These are phyloP conservation scores for Plasmodiophora brassicae DNA, from an alignment of 208 protist species.

Conservation along the genomic window DNA sequence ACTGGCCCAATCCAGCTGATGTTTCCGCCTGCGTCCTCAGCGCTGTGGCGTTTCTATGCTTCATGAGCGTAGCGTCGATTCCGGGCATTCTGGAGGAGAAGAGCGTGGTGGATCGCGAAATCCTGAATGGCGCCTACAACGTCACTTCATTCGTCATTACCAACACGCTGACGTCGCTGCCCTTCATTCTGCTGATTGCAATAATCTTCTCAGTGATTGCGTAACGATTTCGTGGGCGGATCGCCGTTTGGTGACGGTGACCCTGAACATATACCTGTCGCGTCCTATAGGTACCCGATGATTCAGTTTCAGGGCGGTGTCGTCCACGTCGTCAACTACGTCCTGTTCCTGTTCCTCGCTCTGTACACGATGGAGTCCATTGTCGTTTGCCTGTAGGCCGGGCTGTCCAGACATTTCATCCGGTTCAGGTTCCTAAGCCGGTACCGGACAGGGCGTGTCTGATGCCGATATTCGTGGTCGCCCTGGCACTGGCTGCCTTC, in stretches of 20 bases:
- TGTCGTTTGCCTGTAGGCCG: neutral
- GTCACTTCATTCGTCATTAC: neutral
- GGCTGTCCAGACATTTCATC: neutral
- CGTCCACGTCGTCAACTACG: neutral
- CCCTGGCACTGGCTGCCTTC: neutral
- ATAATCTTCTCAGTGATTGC: neutral
- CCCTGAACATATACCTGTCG: neutral
- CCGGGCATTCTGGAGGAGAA: conserved; percentile 4
- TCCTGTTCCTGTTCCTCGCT: conserved; percentile 25
- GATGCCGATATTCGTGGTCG: neutral
- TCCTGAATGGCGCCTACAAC: neutral
- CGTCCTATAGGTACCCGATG: neutral
- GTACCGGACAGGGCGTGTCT: neutral
- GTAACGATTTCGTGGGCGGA: neutral
- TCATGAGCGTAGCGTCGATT: neutral
- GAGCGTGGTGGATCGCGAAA: neutral
- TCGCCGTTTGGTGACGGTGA: no score
- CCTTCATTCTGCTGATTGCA: neutral
- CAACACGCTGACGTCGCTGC: neutral
- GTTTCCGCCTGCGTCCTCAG: no score
- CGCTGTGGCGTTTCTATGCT: conserved; percentile 12
- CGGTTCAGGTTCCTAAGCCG: neutral
- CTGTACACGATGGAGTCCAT: conserved; percentile 11
- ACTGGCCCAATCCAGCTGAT: no score
- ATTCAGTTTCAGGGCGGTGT: neutral